Evolutionary conservation across 192 early-diverging fungal species (phyloP), one percentile per base, ranked within the genome.

Genomic region (Borealophlyctis nickersoniae): DNA sequence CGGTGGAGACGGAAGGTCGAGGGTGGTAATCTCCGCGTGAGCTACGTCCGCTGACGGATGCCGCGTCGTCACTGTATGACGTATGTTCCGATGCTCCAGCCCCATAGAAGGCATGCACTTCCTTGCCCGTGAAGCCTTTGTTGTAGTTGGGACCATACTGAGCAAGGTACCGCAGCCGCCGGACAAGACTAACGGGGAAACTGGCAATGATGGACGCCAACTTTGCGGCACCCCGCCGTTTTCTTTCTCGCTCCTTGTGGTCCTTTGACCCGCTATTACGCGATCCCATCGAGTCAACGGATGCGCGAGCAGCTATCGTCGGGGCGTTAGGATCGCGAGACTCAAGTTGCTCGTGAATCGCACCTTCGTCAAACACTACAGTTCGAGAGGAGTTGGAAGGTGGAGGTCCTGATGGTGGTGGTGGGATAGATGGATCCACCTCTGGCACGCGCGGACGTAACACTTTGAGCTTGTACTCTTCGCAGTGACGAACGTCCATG

Each of bases 391-490:
- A n/a, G n/a, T n/a, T n/a, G n/a, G n/a, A n/a, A n/a, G n/a, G n/a
- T n/a, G n/a, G n/a, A n/a, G n/a, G n/a, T n/a, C n/a, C n/a, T n/a
- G n/a, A n/a, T n/a, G n/a, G n/a, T n/a, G n/a, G n/a, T n/a, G n/a
- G n/a, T n/a, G n/a, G n/a, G n/a, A n/a, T n/a, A n/a, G n/a, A n/a
- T 7, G 39, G 39, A 19, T 36, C 59, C 22, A n/a, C 49, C 4
- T 14, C 49, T 13, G 11, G 14, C 4, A 9, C 23, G 39, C 39
- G 39, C 39, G 2, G 4, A 23, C 3, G 60, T 4, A 69, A 57
- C 16, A 74, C 78, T 49, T 63, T 78, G 27, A 80, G 33, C 69
- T 78, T 77, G 53, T 74, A 74, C 23, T 56, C 72, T 16, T 66
- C 67, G 26, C 57, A 32, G 13, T 63, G 56, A n/a, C 65, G 39